Evolutionary conservation across 257 asterid species (phyloP), one percentile per base, ranked within the genome.

Genomic region (Ajuga chamaepitys): DNA sequence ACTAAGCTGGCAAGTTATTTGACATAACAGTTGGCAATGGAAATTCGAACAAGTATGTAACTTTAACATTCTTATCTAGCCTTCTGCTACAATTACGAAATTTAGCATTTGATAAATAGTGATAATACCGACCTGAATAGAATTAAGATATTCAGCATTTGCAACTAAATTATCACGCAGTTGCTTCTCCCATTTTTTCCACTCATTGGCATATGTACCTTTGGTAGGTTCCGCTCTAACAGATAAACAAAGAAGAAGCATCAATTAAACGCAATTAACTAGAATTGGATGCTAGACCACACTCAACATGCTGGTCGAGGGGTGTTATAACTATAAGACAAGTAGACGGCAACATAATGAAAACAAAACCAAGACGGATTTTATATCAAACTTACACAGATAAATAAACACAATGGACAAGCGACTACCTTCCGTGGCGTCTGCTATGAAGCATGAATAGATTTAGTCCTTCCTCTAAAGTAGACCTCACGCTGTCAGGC

Each of bases 111-210:
- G 14, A 35, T 24, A 5, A 25, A 30, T 10, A 62, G 52, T 30
- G n/a, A 55, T 24, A 47, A 58, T 47, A 60, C 72, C 64, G 40
- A 92, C 98, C 98, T 93, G 99, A 63, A 93, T 72, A 74, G 96
- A 88, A 69, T 76, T 88, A 32, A 93, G 82, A 82, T 85, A 77
- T 67, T 81, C 97, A 0, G 84, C 85, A 82, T 87, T 84, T 14
- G 77, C 78, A 62, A 66, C 66, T 55, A 93, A 50, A 21, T 79
- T 70, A 68, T 77, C 85, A 4, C 99, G 92, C 75, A 93, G 63
- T 55, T 78, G 74, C 75, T 76, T 84, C 86, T 93, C 99, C 99
- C 99, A 93, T 64, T 84, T 82, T 28, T 79, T 75, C 99, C 99
- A 89, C 76, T 86, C 96, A 52, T 55, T 60, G 6, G 78, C 85